Evolutionary conservation across 192 early-diverging fungal species (phyloP), one percentile per base, ranked within the genome.

Genomic region (Podila verticillata): DNA sequence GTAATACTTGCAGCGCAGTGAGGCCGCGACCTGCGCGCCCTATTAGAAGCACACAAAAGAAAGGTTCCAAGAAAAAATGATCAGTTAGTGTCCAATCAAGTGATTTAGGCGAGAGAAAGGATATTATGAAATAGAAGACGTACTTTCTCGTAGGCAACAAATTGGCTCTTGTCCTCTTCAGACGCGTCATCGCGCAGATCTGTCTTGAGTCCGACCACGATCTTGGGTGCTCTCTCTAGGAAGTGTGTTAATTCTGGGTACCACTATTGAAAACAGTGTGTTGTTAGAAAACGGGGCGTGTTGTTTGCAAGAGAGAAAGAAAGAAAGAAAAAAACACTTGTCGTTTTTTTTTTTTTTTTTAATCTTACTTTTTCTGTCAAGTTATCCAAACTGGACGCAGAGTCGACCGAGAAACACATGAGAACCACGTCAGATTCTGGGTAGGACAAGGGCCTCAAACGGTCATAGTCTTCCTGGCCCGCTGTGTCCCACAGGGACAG

Each of bases 401-500:
- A 84, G 72, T 95, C 88, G 32, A 91, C 84, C 1, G 91, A 79
- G 78, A 84, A 93, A 59, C 90, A 91, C 68, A 93, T 93, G 24
- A 93, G 82, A n/a, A 93, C 81, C 2, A 91, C 88, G 62, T 92
- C 82, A 10, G 91, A 86, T 73, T 92, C 90, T 51, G 91, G 89
- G 70, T 93, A 93, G 3, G 89, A 90, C 28, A 93, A 73, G 17
- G 91, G 88, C 49, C 91, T 65, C n/a, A 93, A 72, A 34, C 91
- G 86, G 77, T 93, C 91, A 73, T 90, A 93, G 66, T 92, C 91
- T 64, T 93, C 91, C 63, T 93, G 91, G 7, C 91, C 92, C 22
- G 91, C 91, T 61, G 92, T 93, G 82, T 93, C 92, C 92, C 92
- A 93, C 20, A 93, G 74, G 15, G 91, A 87, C 12, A 93, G 81